Evolutionary conservation across 2,329 filamentous ascomycete species (phyloP), one percentile per base, ranked within the genome.

Genomic region (Fusarium dlaminii): DNA sequence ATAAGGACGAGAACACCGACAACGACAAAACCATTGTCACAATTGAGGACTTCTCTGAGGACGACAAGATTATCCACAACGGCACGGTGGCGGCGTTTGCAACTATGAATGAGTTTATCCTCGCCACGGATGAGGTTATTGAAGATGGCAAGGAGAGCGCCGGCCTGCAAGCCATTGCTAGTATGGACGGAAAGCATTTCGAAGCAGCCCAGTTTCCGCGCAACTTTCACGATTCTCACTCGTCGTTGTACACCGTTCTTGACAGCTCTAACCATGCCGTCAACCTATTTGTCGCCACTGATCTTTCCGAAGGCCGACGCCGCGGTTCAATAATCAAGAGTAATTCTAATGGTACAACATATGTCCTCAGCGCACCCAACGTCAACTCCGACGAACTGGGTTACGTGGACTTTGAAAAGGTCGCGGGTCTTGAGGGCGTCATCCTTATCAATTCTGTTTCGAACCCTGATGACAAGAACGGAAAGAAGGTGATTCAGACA

Each of bases 261-360:
- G 95, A 98, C 81, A 98, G 95, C 82, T 96, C 94, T 4, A 98
- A 95, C 1, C 96, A 98, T 82, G 93, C 96, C 3, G 89, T 99
- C 66, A 98, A 98, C 83, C 84, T 99, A 66, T 97, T 98, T 79
- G 96, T 98, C 52, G 95, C 93, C 2, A 94, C 94, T 45, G 92
- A 93, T 77, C 88, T 88, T 45, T 85, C 86, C 8, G 81, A 86
- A 57, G 92, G 90, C 24, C 90, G 89, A 57, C 90, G 93, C 68
- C 95, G 93, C 77, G 96, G 96, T 42, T 92, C 93, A 30, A 94
- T 99, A 76, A 90, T 99, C 83, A 99, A 98, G 89, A 98, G 95
- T 80, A 99, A 99, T 85, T 98, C 95, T 78, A 98, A 99, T 80
- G 96, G 96, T 61, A 99, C 96, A 2, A 96, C 93, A 4, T 99